Percentiles rank a stretch among this genome's conserved stretches.
phyloP scores from a whole-genome alignment of 2,329 filamentous ascomycete genomes.

The Ambrosiella beaveri region DNA sequence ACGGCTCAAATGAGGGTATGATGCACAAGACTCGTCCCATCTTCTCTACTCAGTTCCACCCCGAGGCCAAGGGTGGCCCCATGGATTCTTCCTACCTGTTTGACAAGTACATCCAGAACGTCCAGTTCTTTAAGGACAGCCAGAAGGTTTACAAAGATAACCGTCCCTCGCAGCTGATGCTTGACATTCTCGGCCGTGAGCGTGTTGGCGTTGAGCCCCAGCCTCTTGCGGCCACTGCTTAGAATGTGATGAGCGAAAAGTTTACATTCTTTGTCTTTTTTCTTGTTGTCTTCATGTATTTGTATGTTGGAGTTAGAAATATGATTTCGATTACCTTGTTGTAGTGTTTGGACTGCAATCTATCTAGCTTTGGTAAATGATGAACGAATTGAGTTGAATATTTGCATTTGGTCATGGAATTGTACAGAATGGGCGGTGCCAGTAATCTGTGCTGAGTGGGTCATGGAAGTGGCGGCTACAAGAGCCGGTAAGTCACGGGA shows the following conservation, averaged over 20 bases:
- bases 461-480: too few relatives aligned
- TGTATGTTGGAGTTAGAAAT: neutral
- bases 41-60: conserved; percentile 97
- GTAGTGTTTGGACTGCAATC: neutral
- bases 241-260: conserved; percentile 6
- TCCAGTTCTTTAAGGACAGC: conserved; percentile 73
- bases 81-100: conserved; percentile 94
- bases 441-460: too few relatives aligned
- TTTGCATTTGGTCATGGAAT: too few relatives aligned
- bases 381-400: too few relatives aligned
- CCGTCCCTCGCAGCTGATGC: conserved; percentile 69
- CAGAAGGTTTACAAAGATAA: conserved; percentile 70
- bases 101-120: conserved; percentile 85
- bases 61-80: conserved; percentile 91
- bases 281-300: neutral
- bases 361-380: too few relatives aligned
- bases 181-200: conserved; percentile 85
- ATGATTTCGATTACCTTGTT: neutral
- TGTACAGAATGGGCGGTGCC: too few relatives aligned
- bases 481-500: too few relatives aligned
- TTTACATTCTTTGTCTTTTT: conserved; percentile 3
- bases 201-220: conserved; percentile 72
- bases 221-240: conserved; percentile 36
- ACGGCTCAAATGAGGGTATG: conserved; percentile 93
- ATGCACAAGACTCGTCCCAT: conserved; percentile 92